Percentiles rank a stretch among this genome's conserved stretches.
Conservation (phyloP, 2,329 filamentous ascomycete genomes). For the Metarhizium album region DNA sequence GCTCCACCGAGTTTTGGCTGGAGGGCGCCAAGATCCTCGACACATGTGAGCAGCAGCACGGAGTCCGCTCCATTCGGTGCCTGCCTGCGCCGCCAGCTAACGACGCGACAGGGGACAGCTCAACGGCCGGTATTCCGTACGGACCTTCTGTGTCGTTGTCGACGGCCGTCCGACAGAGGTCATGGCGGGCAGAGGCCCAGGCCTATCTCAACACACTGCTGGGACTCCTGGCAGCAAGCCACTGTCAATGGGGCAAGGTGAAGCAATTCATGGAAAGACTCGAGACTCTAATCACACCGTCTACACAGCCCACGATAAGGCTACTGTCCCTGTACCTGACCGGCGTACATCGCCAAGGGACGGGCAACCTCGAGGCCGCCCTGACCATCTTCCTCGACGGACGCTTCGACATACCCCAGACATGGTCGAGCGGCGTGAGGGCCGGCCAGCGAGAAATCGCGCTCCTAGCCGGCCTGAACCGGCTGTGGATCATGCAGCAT, state of each 20-base stretch:
- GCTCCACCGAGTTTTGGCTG: conserved; percentile 28
- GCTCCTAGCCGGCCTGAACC: conserved; percentile 57
- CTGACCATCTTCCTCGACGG: conserved; percentile 54
- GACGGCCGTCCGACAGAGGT: conserved; percentile 44
- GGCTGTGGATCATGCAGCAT: conserved; percentile 62
- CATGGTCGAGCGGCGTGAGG: conserved; percentile 27
- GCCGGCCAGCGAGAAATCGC: conserved; percentile 52
- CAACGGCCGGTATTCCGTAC: conserved; percentile 24
- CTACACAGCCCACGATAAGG: conserved; percentile 28
- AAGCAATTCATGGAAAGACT: conserved; percentile 45
- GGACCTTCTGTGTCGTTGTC: conserved; percentile 40
- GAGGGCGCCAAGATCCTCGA: conserved; percentile 35
- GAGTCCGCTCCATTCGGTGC: not conserved
- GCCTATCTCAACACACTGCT: conserved; percentile 63
- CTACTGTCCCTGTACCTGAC: conserved; percentile 58
- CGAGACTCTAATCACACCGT: conserved; percentile 29
- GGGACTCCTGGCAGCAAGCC: conserved; percentile 57
- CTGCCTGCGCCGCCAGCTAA: not conserved
- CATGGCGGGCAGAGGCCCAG: conserved; percentile 55
- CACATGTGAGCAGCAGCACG: conserved; percentile 28
- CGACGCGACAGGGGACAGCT: conserved; percentile 21
- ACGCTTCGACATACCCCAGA: conserved; percentile 37
- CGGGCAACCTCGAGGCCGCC: conserved; percentile 60
- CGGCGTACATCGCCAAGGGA: conserved; percentile 67
- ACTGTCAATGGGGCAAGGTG: conserved; percentile 59